phyloP scores from a whole-genome alignment of 352 stramenopile genomes.

The Pythium oligandrum region DNA sequence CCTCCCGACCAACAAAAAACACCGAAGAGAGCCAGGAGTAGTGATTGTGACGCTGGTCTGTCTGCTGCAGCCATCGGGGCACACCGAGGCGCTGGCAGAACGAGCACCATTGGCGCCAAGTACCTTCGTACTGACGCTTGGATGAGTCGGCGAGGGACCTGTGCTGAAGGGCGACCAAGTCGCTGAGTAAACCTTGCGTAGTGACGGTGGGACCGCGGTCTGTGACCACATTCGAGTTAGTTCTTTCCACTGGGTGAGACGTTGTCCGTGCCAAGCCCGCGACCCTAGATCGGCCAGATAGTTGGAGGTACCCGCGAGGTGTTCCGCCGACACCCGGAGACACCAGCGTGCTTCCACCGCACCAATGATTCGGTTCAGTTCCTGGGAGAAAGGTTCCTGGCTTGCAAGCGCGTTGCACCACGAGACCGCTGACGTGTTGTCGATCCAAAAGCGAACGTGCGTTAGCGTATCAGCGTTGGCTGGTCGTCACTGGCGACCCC shows the following conservation, averaged over 20 bases:
- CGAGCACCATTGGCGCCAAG: slow-evolving; percentile 1
- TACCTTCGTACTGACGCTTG: not conserved
- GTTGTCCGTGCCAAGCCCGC: not conserved
- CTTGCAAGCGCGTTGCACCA: slow-evolving; percentile 5
- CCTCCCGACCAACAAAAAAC: not conserved
- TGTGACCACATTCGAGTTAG: slow-evolving; percentile 1
- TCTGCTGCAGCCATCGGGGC: slow-evolving; percentile 8
- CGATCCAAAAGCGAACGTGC: slow-evolving; percentile 9
- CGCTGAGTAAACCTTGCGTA: slow-evolving; percentile 5
- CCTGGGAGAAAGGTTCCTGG: not conserved
- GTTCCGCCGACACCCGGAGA: slow-evolving; percentile 1
- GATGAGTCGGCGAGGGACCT: slow-evolving; percentile 5
- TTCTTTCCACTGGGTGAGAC: not conserved
- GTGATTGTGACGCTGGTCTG: slow-evolving; percentile 8
- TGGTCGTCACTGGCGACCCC: not conserved
- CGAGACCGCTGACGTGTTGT: slow-evolving; percentile 6
- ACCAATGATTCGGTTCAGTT: slow-evolving; percentile 8
- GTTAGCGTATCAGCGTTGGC: not conserved
- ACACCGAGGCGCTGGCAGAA: not conserved
- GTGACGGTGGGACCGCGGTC: not conserved
- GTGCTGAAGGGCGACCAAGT: slow-evolving; percentile 1
- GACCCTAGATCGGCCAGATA: slow-evolving; percentile 8
- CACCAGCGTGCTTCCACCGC: not conserved
- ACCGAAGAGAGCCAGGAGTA: slow-evolving; percentile 15
- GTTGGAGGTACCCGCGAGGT: slow-evolving; percentile 4